Percentiles rank a stretch among this genome's conserved stretches.
These are phyloP conservation scores for Croton setiger DNA, from an alignment of 441 rosid species.

Conservation along the genomic window DNA sequence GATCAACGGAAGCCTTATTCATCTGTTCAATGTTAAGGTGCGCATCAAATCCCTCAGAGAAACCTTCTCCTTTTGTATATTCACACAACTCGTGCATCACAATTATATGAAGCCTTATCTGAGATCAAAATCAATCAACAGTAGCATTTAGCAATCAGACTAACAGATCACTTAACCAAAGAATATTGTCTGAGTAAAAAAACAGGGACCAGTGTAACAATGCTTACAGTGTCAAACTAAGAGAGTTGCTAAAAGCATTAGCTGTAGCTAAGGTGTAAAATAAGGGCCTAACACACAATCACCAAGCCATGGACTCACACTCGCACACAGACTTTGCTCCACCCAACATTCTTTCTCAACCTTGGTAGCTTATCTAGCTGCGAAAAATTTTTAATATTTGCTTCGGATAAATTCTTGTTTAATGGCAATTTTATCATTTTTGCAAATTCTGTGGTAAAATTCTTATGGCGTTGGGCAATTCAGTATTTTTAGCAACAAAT, in stretches of 20 bases:
- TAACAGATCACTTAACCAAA: slow-evolving; percentile 10
- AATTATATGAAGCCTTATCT: slow-evolving; percentile 95
- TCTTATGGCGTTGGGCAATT: neutral
- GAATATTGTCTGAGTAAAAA: slow-evolving; percentile 1
- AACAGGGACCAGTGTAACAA: neutral
- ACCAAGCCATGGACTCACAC: too few relatives aligned
- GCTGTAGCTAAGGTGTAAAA: neutral
- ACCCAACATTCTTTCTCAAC: neutral
- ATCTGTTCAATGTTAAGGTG: slow-evolving; percentile 98
- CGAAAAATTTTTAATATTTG: neutral
- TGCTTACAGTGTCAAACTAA: neutral
- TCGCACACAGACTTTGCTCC: neutral
- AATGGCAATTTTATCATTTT: neutral
- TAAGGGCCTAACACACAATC: neutral
- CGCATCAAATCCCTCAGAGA: slow-evolving; percentile 98
- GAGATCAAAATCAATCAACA: slow-evolving; percentile 34
- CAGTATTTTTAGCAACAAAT: neutral
- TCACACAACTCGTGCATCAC: slow-evolving; percentile 98
- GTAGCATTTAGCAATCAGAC: slow-evolving; percentile 24
- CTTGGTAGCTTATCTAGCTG: neutral
- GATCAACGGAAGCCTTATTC: slow-evolving; percentile 96
- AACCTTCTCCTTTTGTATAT: slow-evolving; percentile 94
- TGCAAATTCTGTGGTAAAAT: neutral
- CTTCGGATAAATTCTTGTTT: neutral
- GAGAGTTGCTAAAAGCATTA: neutral